phyloP scores from a whole-genome alignment of 768 basidiomycete genomes.

The Psilocybe azurescens region DNA sequence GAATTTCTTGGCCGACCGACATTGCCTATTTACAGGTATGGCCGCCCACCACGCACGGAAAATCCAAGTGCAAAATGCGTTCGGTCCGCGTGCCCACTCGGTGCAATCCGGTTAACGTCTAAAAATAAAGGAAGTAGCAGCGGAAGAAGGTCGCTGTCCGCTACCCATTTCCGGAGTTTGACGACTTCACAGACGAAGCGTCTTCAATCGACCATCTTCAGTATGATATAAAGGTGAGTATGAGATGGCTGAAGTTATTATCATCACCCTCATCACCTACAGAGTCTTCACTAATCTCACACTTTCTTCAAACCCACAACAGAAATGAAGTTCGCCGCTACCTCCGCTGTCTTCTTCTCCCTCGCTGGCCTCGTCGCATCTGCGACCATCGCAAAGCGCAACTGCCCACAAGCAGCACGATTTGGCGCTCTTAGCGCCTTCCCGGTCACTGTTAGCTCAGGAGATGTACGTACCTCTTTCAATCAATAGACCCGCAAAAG shows the following conservation, averaged over 20 bases:
- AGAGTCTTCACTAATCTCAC: not conserved
- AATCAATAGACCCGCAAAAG: not conserved
- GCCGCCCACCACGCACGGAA: too few species aligned
- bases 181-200: too few species aligned
- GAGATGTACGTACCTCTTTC: slow-evolving; percentile 8
- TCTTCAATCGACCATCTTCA: too few species aligned
- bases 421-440: slow-evolving; percentile 9
- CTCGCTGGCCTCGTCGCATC: slow-evolving; percentile 8
- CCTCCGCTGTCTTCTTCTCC: slow-evolving; percentile 5
- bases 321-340: slow-evolving; percentile 9
- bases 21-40: too few species aligned
- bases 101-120: too few species aligned
- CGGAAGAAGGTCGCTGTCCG: too few species aligned
- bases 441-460: slow-evolving; percentile 7
- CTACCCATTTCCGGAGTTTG: too few species aligned
- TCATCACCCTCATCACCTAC: not conserved
- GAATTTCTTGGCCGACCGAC: too few species aligned
- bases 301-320: not conserved
- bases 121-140: too few species aligned
- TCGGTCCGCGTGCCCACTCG: too few species aligned
- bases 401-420: slow-evolving; percentile 8
- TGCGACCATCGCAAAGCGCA: not conserved
- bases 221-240: too few species aligned
- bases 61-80: too few species aligned
- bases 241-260: not conserved